A percentile compares a stretch with the other conserved stretches of the same genome.
These are phyloP conservation scores for Dictyostelium citrinum DNA, from an alignment of 78 protist genomes.

Conservation along the genomic window DNA sequence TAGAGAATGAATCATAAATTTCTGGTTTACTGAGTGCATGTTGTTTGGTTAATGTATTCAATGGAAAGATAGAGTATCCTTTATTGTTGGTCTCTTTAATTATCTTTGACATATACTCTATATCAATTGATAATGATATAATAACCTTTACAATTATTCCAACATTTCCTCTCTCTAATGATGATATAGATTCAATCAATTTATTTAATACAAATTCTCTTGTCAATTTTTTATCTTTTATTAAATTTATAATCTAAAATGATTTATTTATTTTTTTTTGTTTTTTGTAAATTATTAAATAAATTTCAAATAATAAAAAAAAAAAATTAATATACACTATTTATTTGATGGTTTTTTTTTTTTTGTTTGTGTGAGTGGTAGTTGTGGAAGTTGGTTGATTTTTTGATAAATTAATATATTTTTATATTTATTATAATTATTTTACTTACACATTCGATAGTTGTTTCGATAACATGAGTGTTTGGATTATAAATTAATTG, in stretches of 20 bases:
- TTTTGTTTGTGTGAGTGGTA: neutral
- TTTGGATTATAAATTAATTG: constrained; percentile 7
- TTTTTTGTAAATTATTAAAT: too few species aligned
- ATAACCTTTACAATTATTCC: neutral
- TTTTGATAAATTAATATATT: neutral
- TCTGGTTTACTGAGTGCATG: neutral
- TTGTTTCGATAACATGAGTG: neutral
- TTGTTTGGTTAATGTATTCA: neutral
- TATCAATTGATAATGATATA: constrained; percentile 5
- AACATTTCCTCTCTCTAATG: neutral
- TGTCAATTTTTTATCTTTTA: neutral
- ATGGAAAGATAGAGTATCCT: neutral
- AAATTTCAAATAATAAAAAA: too few species aligned
- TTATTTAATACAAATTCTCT: constrained; percentile 27
- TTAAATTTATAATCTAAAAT: constrained; percentile 14
- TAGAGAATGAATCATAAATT: neutral
- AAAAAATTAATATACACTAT: too few species aligned
- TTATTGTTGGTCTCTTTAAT: neutral
- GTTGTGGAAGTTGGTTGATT: too few species aligned
- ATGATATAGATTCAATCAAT: neutral
- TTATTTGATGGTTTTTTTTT: too few species aligned
- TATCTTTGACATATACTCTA: constrained; percentile 26
- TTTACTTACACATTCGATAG: constrained; percentile 10
- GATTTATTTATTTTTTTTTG: too few species aligned
- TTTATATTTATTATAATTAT: neutral